A percentile compares a stretch with the other conserved stretches of the same genome.
phyloP scores from a whole-genome alignment of 495 filamentous ascomycete species.

The Chaetomium tenue region DNA sequence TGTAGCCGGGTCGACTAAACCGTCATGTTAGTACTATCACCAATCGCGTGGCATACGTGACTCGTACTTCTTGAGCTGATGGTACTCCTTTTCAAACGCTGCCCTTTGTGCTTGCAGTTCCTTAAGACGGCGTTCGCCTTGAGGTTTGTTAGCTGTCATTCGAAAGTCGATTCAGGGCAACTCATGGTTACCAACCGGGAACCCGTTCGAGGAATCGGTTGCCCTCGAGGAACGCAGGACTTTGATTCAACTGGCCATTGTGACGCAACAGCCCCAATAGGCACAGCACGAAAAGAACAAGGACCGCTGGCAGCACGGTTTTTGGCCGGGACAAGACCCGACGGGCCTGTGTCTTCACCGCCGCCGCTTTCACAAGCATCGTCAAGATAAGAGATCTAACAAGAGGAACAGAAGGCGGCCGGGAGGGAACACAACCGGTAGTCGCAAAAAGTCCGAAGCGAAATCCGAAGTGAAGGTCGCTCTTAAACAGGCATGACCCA shows the following conservation, averaged over 20 bases:
- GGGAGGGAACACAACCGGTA: not conserved
- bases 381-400: not conserved
- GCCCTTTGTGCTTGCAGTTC: conserved; percentile 32
- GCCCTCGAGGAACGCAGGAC: not conserved
- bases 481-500: conserved; percentile 11
- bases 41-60: no score
- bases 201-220: conserved; percentile 11
- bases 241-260: not conserved
- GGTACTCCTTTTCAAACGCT: conserved; percentile 42
- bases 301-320: conserved; percentile 28
- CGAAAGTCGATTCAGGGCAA: not conserved
- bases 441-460: not conserved
- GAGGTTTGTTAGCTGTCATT: not conserved
- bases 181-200: conserved; percentile 12
- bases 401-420: not conserved
- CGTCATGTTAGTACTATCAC: conserved; percentile 14
- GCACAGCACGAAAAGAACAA: conserved; percentile 35
- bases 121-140: conserved; percentile 19
- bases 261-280: conserved; percentile 32
- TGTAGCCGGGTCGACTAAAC: conserved; percentile 32
- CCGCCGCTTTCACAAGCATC: conserved; percentile 23
- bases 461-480: not conserved
- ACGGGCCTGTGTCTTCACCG: conserved; percentile 44
- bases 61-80: conserved; percentile 41
- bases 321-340: conserved; percentile 54